Evolutionary conservation across 1,139 yeast species (phyloP), one percentile per base, ranked within the genome.

Genomic region (Candida tropicalis): DNA sequence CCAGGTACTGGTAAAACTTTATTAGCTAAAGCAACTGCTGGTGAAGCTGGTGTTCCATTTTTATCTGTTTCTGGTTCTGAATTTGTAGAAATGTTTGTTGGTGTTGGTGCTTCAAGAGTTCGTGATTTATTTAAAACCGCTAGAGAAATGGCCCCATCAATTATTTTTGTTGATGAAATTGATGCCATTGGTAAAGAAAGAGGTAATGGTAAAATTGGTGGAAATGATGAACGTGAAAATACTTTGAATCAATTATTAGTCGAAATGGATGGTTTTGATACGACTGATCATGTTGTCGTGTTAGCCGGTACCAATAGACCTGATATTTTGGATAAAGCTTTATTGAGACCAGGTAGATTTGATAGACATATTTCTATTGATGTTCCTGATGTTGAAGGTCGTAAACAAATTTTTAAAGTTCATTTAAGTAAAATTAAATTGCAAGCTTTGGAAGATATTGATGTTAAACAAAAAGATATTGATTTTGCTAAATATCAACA

Each of bases 1-100:
- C 95, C 95, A 38, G 95, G 95, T 69, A 86, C 93, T 4, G 95
- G 95, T 77, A 86, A 86, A 60, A 86, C 95, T 1, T 69, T 86
- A 39, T 66, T 86, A 44, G 93, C 93, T 9, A 85, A 84, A 59
- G 93, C 93, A 1, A 85, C 93, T 25, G 93, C 93, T 6, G 93
- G 93, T 57, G 93, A 86, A 61, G 93, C 93, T 2, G 87, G 86
- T 42, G 93, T 85, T 24, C 91, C 95, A 33, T 86, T 86, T 58
- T 79, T 81, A 53, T 82, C 87, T 31, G 93, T 85, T n/a, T 83
- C 90, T 0, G 91, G 91, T 52, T 84, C 90, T 1, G 91, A 84
- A 55, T 84, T 84, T 52, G 88, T 84, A 16, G 90, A 84, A 59
- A 84, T 84, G 90, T 84, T 82, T 70, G 91, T 84, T 16, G 91